phyloP scores from a whole-genome alignment of 345 rosid species.

The Leavenworthia alabamica region DNA sequence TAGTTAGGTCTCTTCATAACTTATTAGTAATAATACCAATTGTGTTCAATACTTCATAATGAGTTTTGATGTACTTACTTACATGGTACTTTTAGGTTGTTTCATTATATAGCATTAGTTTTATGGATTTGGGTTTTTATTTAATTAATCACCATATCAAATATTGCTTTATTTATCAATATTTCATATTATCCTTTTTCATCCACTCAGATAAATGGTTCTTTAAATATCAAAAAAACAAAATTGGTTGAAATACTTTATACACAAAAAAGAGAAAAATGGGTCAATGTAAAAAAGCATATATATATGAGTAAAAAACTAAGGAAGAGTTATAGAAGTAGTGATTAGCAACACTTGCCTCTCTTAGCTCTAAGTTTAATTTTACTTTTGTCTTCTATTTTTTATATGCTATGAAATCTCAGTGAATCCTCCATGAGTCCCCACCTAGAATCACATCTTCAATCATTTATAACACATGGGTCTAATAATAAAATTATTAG shows the following conservation, averaged over 20 bases:
- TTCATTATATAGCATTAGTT: too few relatives aligned
- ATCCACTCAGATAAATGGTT: too few relatives aligned
- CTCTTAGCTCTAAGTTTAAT: constrained; percentile 14
- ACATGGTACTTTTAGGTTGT: constrained; percentile 30
- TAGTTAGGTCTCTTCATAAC: constrained; percentile 18
- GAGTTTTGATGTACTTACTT: constrained; percentile 32
- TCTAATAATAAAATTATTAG: background rate
- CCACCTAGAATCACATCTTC: constrained; percentile 31
- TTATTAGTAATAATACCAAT: constrained; percentile 26
- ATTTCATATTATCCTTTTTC: too few relatives aligned
- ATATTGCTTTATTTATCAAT: too few relatives aligned
- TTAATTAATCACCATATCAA: constrained; percentile 9
- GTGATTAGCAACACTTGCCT: constrained; percentile 34
- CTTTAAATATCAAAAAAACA: constrained; percentile 1
- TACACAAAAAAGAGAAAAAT: constrained; percentile 22
- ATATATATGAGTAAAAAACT: constrained; percentile 23
- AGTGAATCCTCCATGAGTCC: too few relatives aligned
- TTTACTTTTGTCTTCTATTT: constrained; percentile 12
- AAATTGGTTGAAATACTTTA: constrained; percentile 22
- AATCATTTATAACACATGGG: constrained; percentile 24
- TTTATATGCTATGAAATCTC: constrained; percentile 24
- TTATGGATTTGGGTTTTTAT: background rate
- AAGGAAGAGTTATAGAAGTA: constrained; percentile 16
- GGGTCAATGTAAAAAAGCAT: constrained; percentile 26
- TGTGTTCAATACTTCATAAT: constrained; percentile 29